phyloP scores from a whole-genome alignment of 2,329 filamentous ascomycete genomes.

The Paraphaeosphaeria minitans region DNA sequence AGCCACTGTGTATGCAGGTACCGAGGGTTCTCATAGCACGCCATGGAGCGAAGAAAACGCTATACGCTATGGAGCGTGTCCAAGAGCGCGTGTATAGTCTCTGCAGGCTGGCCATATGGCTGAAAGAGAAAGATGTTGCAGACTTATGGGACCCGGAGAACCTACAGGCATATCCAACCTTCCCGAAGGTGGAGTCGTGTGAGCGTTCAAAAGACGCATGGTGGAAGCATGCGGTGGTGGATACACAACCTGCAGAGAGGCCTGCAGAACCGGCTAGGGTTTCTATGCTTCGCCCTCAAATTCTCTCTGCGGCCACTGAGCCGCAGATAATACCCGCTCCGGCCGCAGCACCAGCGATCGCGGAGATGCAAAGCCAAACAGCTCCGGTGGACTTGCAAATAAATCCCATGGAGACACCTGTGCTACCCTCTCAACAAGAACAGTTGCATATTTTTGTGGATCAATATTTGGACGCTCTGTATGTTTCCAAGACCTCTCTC shows the following conservation, averaged over 20 bases:
- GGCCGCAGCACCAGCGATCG: background rate
- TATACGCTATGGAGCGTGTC: constrained; percentile 81
- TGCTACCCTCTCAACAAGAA: constrained; percentile 37
- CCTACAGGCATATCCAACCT: constrained; percentile 60
- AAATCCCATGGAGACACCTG: constrained; percentile 17
- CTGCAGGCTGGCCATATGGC: constrained; percentile 71
- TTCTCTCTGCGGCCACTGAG: constrained; percentile 11
- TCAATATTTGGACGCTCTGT: constrained; percentile 53
- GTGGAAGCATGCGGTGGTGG: constrained; percentile 41
- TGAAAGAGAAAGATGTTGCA: constrained; percentile 62
- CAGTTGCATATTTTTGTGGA: constrained; percentile 58
- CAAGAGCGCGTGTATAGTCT: constrained; percentile 66
- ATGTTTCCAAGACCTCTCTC: constrained; percentile 68
- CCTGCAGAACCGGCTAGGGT: constrained; percentile 32
- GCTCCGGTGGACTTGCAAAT: constrained; percentile 9
- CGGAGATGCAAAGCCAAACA: background rate
- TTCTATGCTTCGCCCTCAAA: constrained; percentile 37
- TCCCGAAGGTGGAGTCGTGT: constrained; percentile 52
- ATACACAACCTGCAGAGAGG: constrained; percentile 20
- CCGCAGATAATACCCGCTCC: constrained; percentile 11
- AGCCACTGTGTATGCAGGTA: constrained; percentile 5
- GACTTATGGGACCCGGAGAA: constrained; percentile 32
- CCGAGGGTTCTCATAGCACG: constrained; percentile 43
- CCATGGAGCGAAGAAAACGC: constrained; percentile 61
- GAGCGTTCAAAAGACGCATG: constrained; percentile 22